Conservation (phyloP, 176 grass and related monocot species). For the Oryza australiensis region DNA sequence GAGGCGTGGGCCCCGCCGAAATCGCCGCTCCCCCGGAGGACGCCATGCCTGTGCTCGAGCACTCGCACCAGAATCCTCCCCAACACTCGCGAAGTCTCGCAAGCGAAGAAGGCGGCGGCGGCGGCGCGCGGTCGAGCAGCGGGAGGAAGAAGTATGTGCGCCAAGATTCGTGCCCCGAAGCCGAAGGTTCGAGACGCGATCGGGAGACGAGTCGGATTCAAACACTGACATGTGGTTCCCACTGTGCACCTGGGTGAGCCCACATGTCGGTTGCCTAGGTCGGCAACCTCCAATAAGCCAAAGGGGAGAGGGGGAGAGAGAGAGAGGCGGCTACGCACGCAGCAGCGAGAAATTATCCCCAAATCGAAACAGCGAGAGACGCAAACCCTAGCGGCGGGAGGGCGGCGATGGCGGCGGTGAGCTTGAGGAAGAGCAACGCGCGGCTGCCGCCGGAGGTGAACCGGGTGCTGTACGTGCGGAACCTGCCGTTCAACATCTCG, state of each 20-base stretch:
- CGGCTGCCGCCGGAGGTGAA: conserved; percentile 96
- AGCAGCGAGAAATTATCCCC: background rate
- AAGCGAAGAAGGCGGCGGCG: conserved; percentile 10
- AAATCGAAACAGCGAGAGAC: background rate
- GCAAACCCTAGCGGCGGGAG: conserved; percentile 38
- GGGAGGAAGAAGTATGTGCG: background rate
- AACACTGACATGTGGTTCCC: background rate
- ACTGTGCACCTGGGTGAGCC: background rate
- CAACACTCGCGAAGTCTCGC: background rate
- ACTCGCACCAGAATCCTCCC: background rate
- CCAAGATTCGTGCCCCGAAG: background rate
- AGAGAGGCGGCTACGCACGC: background rate
- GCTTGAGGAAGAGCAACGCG: conserved; percentile 82
- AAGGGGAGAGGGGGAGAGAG: background rate
- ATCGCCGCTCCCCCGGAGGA: conserved; percentile 38
- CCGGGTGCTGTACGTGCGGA: conserved; percentile 92
- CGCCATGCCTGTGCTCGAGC: conserved; percentile 39
- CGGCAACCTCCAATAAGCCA: background rate
- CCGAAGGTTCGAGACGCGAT: background rate
- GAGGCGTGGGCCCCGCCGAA: conserved; percentile 45
- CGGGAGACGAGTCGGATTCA: background rate
- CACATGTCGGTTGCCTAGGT: conserved; percentile 23
- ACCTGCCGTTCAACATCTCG: conserved; percentile 99
- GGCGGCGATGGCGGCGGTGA: conserved; percentile 68
- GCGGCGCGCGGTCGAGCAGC: background rate